phyloP scores from a whole-genome alignment of 768 basidiomycete species.

The Psilocybe cyanescens region DNA sequence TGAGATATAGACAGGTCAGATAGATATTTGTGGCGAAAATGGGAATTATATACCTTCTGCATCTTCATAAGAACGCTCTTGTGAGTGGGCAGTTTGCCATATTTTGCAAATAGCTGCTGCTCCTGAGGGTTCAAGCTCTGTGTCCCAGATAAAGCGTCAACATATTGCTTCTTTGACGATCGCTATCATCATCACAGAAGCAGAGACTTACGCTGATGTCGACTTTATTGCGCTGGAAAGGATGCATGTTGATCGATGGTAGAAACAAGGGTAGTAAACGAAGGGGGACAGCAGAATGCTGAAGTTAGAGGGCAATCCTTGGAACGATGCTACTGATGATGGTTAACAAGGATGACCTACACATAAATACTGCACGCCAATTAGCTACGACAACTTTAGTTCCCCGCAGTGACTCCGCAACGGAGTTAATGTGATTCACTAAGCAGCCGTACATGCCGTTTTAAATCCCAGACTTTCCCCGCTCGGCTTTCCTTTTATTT shows the following conservation, averaged over 20 bases:
- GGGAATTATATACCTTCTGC: constrained; percentile 75
- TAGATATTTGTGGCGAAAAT: constrained; percentile 10
- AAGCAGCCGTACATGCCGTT: constrained; percentile 11
- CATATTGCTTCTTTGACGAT: background rate
- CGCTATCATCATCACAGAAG: background rate
- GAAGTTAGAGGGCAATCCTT: constrained; percentile 22
- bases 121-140: constrained; percentile 89
- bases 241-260: constrained; percentile 57
- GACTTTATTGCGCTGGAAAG: constrained; percentile 86
- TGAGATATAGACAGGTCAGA: constrained; percentile 19
- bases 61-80: constrained; percentile 94
- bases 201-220: constrained; percentile 80
- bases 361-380: constrained; percentile 17
- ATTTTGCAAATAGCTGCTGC: constrained; percentile 91
- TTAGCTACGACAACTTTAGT: constrained; percentile 16
- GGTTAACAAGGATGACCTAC: constrained; percentile 21
- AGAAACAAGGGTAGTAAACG: constrained; percentile 27
- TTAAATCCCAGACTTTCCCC: background rate
- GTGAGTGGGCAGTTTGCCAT: constrained; percentile 92
- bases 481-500: background rate
- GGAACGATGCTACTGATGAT: constrained; percentile 26
- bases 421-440: constrained; percentile 28
- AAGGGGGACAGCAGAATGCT: constrained; percentile 29
- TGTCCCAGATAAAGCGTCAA: constrained; percentile 12
- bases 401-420: constrained; percentile 32